Base-by-base conservation (phyloP, 805 yeast genomes). In the Brettanomyces naardenensis region DNA sequence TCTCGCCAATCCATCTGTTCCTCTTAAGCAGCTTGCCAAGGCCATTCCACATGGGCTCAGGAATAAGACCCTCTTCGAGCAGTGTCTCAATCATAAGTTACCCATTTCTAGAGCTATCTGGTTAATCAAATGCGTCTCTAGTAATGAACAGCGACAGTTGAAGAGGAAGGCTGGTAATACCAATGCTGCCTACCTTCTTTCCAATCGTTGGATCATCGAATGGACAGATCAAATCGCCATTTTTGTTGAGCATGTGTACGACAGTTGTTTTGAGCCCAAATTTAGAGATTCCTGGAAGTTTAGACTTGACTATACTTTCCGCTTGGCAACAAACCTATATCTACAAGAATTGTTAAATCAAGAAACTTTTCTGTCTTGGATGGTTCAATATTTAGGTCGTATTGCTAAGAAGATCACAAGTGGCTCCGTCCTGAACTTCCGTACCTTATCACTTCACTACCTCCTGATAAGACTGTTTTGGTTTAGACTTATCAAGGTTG, bases 41-140 rank as follows among this genome's bases (percentile, higher is more conserved):
- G 84, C 88, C 15, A 73, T 90, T 6, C 97, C 98, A 0, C 96
- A 90, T 55, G 97, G 97, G 0, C 73, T 89, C 18, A 67, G 89
- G 45, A 83, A 85, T 53, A 75, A 76, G 46, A 68, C 71, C 1
- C 64, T 90, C 15, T 54, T 90, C 3, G 96, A 88, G 44, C 84
- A 80, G 43, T 71, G 94, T 45, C 71, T 81, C 42, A 51, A 62
- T 19, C 78, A 80, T 51, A 62, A 64, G 25, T 78, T 90, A 0
- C 96, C 97, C 0, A 62, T 82, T 2, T 54, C 72, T n/a, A 65
- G 97, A 42, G 95, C 96, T 0, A 58, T 90, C 2, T 90, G 98
- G 98, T 71, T 92, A 42, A 82, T 90, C 3, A 76, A 85, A 45
- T 86, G 96, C 57, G 86, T 89, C 3, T 78, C 89, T 19, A 78